Base-by-base conservation (phyloP, 306 rosid species). In the Quercus suber region DNA sequence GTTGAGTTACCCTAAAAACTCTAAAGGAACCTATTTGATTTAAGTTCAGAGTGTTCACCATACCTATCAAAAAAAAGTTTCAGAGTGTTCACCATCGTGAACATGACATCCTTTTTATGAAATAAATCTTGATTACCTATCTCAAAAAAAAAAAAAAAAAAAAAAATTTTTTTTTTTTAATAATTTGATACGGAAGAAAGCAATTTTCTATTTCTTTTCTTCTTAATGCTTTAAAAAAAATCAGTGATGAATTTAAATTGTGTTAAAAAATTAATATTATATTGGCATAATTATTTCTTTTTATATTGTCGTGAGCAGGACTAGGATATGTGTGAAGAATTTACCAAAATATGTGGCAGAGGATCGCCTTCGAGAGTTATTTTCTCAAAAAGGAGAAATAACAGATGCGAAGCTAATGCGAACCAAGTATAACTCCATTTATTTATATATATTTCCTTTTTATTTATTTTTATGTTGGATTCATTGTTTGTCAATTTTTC, bases 251-350 rank as follows among this genome's bases (percentile, higher is more conserved):
- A 33, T 33, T 63, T 30, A 17, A n/a, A 14, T 28, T 60, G 31
- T 10, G 1, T 27, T 60, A 27, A 6, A 28, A 63, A 63, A 15
- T 17, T 8, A 30, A 5, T 19, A 68, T 19, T 35, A 3, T 19
- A 35, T 68, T 35, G 10, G 72, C 27, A 19, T 68, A 17, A 19
- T 10, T 15, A 59, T 33, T 68, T 33, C 28, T 35, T 12, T 12
- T 18, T 10, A 17, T 35, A 35, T 35, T 60, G 28, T 19, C 49
- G 17, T 84, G 82, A 82, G 5, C 85, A 93, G 98, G 98, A 91
- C 99, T 3, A 88, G 98, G 76, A 87, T 95, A 65, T 87, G 90
- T 65, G 99, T 95, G 80, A 95, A 95, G 84, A 93, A 90, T 84
- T 78, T 93, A 65, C 97, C 98, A 1, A 91, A 90, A 74, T 53